Evolutionary conservation across 495 filamentous ascomycete genomes (phyloP).

Genomic region (Aspergillus sclerotiicarbonarius): DNA sequence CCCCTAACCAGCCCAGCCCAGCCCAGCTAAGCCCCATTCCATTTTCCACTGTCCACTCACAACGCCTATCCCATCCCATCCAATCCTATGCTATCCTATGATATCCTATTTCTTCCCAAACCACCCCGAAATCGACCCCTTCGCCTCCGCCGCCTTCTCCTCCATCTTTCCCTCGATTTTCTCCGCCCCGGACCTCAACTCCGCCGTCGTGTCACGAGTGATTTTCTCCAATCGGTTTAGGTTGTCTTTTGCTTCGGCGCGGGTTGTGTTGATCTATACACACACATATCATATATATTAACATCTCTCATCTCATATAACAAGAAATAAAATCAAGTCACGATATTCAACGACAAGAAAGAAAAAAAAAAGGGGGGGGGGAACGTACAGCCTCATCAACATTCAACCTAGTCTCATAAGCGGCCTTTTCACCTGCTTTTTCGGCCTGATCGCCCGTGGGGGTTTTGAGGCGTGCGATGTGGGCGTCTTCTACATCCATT

Average conservation of each 20-base stretch:
- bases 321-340: too few relatives aligned
- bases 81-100: too few relatives aligned
- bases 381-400: conserved; percentile 55
- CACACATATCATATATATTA: too few relatives aligned
- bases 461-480: conserved; percentile 60
- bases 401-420: conserved; percentile 50
- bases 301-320: too few relatives aligned
- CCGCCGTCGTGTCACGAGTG: conserved; percentile 37
- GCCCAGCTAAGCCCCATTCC: background rate
- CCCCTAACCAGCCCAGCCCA: background rate
- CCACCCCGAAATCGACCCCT: conserved; percentile 76
- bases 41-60: too few relatives aligned
- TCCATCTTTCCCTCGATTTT: conserved; percentile 70
- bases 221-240: conserved; percentile 69
- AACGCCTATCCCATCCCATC: too few relatives aligned
- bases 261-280: conserved; percentile 59
- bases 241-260: conserved; percentile 51
- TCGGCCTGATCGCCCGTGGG: conserved; percentile 48
- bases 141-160: conserved; percentile 71
- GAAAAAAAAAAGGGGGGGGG: background rate
- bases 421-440: conserved; percentile 49
- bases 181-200: conserved; percentile 41
- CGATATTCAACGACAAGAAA: background rate
- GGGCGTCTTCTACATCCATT: conserved; percentile 54
- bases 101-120: conserved; percentile 62